A percentile compares a stretch with the other conserved stretches of the same genome.
Conservation (phyloP, 2,329 filamentous ascomycete species). For the Apiospora saccharicola region DNA sequence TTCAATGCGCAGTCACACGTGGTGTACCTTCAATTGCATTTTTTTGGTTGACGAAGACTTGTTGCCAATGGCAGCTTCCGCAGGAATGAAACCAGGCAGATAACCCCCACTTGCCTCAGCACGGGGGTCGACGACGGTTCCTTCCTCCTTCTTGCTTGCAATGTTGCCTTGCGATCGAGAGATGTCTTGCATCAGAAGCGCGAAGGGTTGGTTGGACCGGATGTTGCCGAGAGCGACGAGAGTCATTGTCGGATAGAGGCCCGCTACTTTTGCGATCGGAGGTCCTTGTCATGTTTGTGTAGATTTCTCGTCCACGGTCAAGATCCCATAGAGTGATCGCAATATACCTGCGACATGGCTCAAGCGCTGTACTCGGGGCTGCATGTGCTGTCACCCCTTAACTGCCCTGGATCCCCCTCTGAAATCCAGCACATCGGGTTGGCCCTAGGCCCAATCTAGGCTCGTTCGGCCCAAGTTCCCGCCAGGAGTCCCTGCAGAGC, state of each 20-base stretch:
- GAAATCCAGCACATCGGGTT: constrained; percentile 9
- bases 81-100: neutral
- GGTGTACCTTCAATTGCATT: too few relatives aligned
- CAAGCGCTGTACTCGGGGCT: neutral
- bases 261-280: neutral
- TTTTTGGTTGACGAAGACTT: too few relatives aligned
- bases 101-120: neutral
- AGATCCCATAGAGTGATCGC: neutral
- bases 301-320: neutral
- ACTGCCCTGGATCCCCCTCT: neutral
- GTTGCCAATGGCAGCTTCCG: neutral
- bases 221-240: neutral
- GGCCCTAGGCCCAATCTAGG: neutral
- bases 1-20: too few relatives aligned
- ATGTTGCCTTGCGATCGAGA: neutral
- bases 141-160: neutral
- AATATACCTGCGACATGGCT: constrained; percentile 2
- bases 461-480: constrained; percentile 3
- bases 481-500: neutral
- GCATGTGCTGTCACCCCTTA: neutral
- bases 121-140: neutral
- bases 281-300: neutral
- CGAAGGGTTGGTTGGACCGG: neutral
- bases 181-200: neutral
- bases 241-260: neutral